Evolutionary conservation across 1,284 basidiomycete genomes (phyloP), one percentile per base, ranked within the genome.

Genomic region (Cryptococcus sp.): DNA sequence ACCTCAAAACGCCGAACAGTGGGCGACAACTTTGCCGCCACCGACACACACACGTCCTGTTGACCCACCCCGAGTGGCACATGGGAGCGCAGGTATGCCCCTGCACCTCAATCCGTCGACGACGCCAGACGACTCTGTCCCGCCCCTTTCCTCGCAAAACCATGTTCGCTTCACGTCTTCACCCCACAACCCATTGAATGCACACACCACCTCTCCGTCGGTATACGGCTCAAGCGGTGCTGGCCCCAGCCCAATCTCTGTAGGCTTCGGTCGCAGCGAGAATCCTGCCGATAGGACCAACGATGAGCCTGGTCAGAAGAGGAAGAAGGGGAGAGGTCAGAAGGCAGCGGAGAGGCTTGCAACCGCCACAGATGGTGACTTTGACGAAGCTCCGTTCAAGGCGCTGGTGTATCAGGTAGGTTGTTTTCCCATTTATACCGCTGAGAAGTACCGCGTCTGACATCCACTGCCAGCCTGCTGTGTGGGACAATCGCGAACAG

Each of bases 301-400:
- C 19, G 51, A 50, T 19, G 50, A 40, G n/a, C 17, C 54, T 41
- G n/a, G 47, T 43, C 40, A 59, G 45, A 45, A 45, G 55, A 52
- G 43, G 37, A 55, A 20, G 34, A 53, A 47, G 25, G 61, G 55
- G 10, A 62, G 58, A 47, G 59, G 59, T 16, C 59, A 62, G 50
- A 62, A 61, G 23, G 61, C 65, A 3, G 63, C 65, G 49, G 61
- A 63, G 46, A 55, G 61, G 37, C 25, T 65, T 16, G 58, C 60
- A 13, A 59, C 67, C 17, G 68, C 62, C 16, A 66, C 59, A 22
- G 62, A 66, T 15, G 59, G 53, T 2, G 55, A 54, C 29, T 70
- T 64, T 50, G 57, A 58, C 29, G 68, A 69, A 29, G 56, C 70
- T 25, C 70, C 70, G 2, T 73, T 73, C 63, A 68, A 67, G 51